These are phyloP conservation scores for Mycena albidolilacea DNA, from an alignment of 768 basidiomycete species.

Conservation along the genomic window DNA sequence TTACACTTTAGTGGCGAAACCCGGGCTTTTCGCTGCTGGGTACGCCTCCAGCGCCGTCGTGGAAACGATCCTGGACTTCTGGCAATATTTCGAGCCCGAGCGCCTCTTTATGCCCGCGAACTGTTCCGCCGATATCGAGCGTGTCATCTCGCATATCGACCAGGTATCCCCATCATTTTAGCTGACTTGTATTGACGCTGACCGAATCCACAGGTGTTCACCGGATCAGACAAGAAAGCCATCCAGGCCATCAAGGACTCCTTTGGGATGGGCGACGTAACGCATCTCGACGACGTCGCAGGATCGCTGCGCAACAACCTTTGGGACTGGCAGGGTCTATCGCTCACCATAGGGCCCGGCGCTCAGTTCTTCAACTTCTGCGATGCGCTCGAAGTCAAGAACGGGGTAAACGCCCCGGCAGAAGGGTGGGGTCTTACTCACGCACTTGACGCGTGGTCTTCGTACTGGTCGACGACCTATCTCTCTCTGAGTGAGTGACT, in stretches of 20 bases:
- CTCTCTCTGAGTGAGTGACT: conserved; percentile 59
- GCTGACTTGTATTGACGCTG: background rate
- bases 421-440: conserved; percentile 75
- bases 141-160: conserved; percentile 75
- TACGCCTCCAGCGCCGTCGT: conserved; percentile 80
- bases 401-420: conserved; percentile 64
- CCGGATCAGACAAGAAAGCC: conserved; percentile 57
- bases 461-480: conserved; percentile 69
- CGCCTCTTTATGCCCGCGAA: conserved; percentile 78
- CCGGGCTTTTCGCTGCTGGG: conserved; percentile 74
- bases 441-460: conserved; percentile 73
- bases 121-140: conserved; percentile 81
- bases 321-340: conserved; percentile 79
- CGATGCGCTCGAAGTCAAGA: conserved; percentile 76
- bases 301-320: conserved; percentile 71
- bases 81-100: conserved; percentile 83
- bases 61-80: conserved; percentile 75
- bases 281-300: conserved; percentile 78
- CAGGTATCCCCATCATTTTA: conserved; percentile 47
- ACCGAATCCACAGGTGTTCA: conserved; percentile 53
- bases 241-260: conserved; percentile 69
- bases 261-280: conserved; percentile 71
- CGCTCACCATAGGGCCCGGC: conserved; percentile 63
- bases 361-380: conserved; percentile 73
- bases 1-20: conserved; percentile 80